These are phyloP conservation scores for Scheffersomyces ergatensis DNA, from an alignment of 805 yeast genomes.

Conservation along the genomic window DNA sequence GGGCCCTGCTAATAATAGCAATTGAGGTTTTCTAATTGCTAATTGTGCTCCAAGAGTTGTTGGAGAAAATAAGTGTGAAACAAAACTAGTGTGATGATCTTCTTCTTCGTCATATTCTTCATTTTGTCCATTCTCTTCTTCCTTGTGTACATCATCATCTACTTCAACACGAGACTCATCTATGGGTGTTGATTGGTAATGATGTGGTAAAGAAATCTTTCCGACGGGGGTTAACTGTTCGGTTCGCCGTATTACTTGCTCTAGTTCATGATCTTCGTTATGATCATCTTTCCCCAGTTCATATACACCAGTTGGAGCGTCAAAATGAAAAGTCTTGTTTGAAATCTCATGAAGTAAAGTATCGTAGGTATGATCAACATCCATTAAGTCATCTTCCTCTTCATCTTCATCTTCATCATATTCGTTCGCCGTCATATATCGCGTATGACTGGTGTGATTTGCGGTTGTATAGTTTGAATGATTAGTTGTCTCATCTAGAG, in stretches of 20 bases:
- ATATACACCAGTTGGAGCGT: background rate
- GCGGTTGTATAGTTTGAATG: slow-evolving; percentile 2
- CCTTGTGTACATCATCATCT: slow-evolving; percentile 1
- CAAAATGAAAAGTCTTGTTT: background rate
- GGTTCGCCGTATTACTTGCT: slow-evolving; percentile 5
- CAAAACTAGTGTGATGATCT: slow-evolving; percentile 11
- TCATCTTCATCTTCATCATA: background rate
- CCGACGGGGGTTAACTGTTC: slow-evolving; percentile 2
- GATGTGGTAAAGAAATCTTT: background rate
- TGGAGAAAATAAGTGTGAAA: slow-evolving; percentile 27
- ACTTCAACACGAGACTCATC: background rate
- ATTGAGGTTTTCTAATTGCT: slow-evolving; percentile 29
- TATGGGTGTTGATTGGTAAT: slow-evolving; percentile 7
- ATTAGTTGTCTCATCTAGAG: slow-evolving; percentile 16
- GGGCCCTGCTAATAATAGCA: slow-evolving; percentile 29
- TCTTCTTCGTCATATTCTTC: slow-evolving; percentile 3
- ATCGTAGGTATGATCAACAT: slow-evolving; percentile 10
- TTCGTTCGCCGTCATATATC: slow-evolving; percentile 3
- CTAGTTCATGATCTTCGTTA: slow-evolving; percentile 17
- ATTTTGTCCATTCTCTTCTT: background rate
- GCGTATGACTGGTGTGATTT: slow-evolving; percentile 9
- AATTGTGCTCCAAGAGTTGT: slow-evolving; percentile 40
- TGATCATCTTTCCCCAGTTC: background rate
- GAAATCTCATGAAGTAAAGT: background rate
- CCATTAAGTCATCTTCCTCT: slow-evolving; percentile 15